Evolutionary conservation across 2,329 filamentous ascomycete species (phyloP), one percentile per base, ranked within the genome.

Genomic region (Dactylellina sp.): DNA sequence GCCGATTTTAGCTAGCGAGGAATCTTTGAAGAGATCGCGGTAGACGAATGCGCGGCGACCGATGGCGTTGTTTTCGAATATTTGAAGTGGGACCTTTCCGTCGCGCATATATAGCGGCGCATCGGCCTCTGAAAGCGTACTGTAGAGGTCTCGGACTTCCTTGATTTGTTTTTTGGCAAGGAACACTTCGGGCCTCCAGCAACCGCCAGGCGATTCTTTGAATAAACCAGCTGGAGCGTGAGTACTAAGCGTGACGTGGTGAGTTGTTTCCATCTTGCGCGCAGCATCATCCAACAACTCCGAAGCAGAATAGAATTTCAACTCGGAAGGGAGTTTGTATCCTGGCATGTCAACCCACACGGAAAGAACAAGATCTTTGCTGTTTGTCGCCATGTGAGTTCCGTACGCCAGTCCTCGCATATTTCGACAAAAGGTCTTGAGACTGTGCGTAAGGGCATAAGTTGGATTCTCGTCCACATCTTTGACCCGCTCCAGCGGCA

Each of bases 281-380:
- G 63, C 70, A 22, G 70, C 70, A 16, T 74, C 61, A 16, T 66
- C 70, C 22, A 74, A 49, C 2, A 74, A 25, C 32, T 66, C 61
- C 14, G 70, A 61, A 3, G 70, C 55, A 20, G 61, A 44, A 7
- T 25, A 57, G 28, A 66, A 62, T 22, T 57, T 66, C 24, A 65
- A 20, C 39, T 74, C 70, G 7, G 56, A 24, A 11, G 70, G 70
- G 14, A 74, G 50, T 18, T 74, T 74, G 55, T 74, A 74, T 0
- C 70, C 70, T 9, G 70, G 70, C 3, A 74, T 47, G 20, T 74
- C 70, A 7, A 66, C 61, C 70, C 70, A 74, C 5, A 74, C 70
- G 12, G 61, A 66, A 3, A 61, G 46, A 2, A 74, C 70, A 16
- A 74, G 46, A n/a, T 74, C 70, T 49, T 62, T 66, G 1, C 53